Evolutionary conservation across 805 yeast genomes (phyloP).

Genomic region (Metschnikowia drakensbergensis): DNA sequence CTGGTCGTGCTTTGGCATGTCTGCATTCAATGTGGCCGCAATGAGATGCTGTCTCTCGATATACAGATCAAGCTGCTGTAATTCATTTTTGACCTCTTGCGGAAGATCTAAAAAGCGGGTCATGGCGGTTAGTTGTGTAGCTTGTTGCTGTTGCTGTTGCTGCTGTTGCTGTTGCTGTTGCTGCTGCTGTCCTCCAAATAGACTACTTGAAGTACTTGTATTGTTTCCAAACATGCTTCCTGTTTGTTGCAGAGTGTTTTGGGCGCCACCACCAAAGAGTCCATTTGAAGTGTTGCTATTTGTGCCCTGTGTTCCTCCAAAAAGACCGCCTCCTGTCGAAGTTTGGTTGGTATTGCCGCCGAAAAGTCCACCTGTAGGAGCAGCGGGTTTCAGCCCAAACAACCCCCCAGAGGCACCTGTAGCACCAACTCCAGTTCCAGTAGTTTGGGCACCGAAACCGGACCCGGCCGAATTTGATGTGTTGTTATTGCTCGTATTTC

Average conservation of each 20-base stretch:
- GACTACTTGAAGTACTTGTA: slow-evolving; percentile 11
- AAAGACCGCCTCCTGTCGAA: slow-evolving; percentile 25
- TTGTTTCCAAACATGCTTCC: slow-evolving; percentile 14
- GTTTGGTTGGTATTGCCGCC: slow-evolving; percentile 8
- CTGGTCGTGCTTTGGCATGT: slow-evolving; percentile 57
- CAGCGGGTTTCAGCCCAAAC: slow-evolving; percentile 10
- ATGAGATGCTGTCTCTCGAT: slow-evolving; percentile 71
- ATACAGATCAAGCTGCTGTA: slow-evolving; percentile 67
- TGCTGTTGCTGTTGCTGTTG: slow-evolving; percentile 24
- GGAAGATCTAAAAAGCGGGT: slow-evolving; percentile 74
- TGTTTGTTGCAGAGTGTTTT: slow-evolving; percentile 4
- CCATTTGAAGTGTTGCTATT: slow-evolving; percentile 17
- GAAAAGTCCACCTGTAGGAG: slow-evolving; percentile 10
- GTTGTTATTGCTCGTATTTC: slow-evolving; percentile 13
- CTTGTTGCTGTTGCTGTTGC: slow-evolving; percentile 41
- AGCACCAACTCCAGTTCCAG: slow-evolving; percentile 1
- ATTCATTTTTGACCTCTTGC: slow-evolving; percentile 60
- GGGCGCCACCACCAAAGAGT: slow-evolving; percentile 32
- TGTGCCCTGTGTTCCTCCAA: slow-evolving; percentile 24
- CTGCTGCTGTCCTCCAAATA: slow-evolving; percentile 11
- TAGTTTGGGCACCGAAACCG: neutral
- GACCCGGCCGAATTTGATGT: slow-evolving; percentile 3
- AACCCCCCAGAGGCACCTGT: slow-evolving; percentile 5
- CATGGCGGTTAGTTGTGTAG: slow-evolving; percentile 60
- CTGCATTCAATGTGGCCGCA: slow-evolving; percentile 63